Evolutionary conservation across 441 rosid species (phyloP), one percentile per base, ranked within the genome.

Genomic region (Euphorbia schlechtendalii): DNA sequence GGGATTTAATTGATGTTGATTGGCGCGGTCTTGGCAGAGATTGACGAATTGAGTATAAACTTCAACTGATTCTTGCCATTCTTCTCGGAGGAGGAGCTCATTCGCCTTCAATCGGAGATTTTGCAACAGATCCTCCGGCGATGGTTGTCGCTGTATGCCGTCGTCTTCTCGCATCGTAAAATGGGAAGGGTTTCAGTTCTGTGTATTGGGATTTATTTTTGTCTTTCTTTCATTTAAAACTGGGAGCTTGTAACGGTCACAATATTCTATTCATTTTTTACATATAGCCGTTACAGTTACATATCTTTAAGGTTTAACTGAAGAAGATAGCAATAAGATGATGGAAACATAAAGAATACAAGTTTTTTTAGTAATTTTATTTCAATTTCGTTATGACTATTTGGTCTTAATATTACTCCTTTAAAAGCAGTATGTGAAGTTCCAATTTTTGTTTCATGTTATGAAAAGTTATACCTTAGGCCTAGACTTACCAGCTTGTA

Each of bases 11-110:
- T 53, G 59, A 24, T 63, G 66, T 69, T 64, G 56, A 53, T 40
- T 72, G 62, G 21, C 80, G 66, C 71, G 83, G 53, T 41, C 65
- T 24, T 74, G 76, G 74, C 89, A 86, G 49, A 88, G 83, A 67
- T 69, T 53, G 78, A 90, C 82, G 79, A 85, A 74, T 61, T 76
- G 78, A 25, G 92, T 73, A 78, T 86, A 92, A 70, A 78, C 60
- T 32, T 69, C 71, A 15, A 85, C 73, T 43, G 96, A 86, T 12
- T 83, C 88, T 15, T 68, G 66, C 97, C 97, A 92, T 76, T 90
- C 88, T 82, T 90, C 96, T 14, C 89, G 74, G 43, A 89, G 86
- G 68, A 89, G 81, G 61, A 84, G 90, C 83, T 90, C 97, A 0
- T 84, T 79, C 46, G 96, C 98, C 76, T 81, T 86, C 12, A 83